Conservation (phyloP, 1,139 yeast species). For the Yamadazyma spencermartinsiae region DNA sequence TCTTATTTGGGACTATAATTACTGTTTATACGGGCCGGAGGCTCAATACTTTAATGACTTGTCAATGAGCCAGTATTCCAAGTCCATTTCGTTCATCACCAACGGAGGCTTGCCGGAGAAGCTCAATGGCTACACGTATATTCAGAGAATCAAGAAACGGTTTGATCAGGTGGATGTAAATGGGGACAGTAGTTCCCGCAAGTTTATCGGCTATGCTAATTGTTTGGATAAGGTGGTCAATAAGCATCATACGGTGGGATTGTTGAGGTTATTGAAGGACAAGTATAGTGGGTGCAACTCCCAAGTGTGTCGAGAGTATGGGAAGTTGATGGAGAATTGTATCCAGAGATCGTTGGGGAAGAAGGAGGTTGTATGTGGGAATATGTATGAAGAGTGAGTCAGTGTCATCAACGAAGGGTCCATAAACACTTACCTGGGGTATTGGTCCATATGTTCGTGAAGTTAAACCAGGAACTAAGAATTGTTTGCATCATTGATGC, state of each 20-base stretch:
- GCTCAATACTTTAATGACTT: conserved; percentile 22
- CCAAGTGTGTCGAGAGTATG: conserved; percentile 58
- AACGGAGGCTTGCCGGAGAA: conserved; percentile 21
- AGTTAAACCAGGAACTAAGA: too few relatives aligned
- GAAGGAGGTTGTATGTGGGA: conserved; percentile 43
- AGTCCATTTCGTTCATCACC: conserved; percentile 1
- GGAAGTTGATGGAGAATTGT: conserved; percentile 55
- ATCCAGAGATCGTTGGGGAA: conserved; percentile 55
- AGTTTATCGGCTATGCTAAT: conserved; percentile 14
- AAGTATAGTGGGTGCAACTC: conserved; percentile 49
- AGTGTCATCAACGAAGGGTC: too few relatives aligned
- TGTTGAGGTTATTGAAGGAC: conserved; percentile 26
- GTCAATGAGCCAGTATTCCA: background rate
- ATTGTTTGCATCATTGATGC: too few relatives aligned
- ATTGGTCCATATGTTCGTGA: too few relatives aligned
- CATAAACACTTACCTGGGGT: too few relatives aligned
- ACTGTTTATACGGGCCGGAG: conserved; percentile 56
- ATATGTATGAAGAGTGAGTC: conserved; percentile 39
- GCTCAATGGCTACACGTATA: conserved; percentile 35
- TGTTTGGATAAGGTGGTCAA: conserved; percentile 15
- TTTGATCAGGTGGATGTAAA: conserved; percentile 26
- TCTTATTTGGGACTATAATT: conserved; percentile 59
- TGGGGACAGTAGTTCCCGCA: conserved; percentile 8
- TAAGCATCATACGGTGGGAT: conserved; percentile 42
- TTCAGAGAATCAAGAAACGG: conserved; percentile 35